Percentiles rank a stretch among this genome's conserved stretches.
Conservation (phyloP, 768 basidiomycete genomes). For the Paxillus ammoniavirescens region DNA sequence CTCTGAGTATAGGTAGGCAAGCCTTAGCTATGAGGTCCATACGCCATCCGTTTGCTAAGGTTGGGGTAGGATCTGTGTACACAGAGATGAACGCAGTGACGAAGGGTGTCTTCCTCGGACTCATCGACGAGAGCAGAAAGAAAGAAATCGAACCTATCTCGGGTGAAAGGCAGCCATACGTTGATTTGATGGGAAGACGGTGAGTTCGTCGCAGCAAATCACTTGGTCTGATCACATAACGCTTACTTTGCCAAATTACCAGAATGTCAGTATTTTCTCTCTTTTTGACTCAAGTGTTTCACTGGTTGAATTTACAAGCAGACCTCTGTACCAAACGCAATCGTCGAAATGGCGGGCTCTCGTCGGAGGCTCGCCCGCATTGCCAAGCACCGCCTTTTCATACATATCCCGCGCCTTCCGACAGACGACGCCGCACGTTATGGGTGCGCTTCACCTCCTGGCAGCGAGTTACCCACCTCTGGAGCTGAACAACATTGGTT, state of each 20-base stretch:
- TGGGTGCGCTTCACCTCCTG: constrained; percentile 75
- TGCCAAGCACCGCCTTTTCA: constrained; percentile 73
- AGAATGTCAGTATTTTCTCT: constrained; percentile 39
- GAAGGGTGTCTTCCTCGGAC: constrained; percentile 82
- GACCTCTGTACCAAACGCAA: constrained; percentile 77
- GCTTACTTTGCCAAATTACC: not conserved
- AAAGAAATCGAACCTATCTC: constrained; percentile 53
- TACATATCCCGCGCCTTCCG: constrained; percentile 81
- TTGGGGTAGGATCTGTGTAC: constrained; percentile 74
- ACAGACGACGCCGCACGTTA: constrained; percentile 72
- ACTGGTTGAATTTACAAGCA: constrained; percentile 28
- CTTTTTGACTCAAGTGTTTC: not conserved
- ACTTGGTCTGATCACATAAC: not conserved
- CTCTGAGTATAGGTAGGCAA: constrained; percentile 81
- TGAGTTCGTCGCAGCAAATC: constrained; percentile 23
- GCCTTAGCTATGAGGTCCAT: not conserved
- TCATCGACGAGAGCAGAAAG: constrained; percentile 58
- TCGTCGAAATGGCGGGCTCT: constrained; percentile 81
- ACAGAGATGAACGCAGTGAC: constrained; percentile 89
- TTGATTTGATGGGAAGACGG: constrained; percentile 82
- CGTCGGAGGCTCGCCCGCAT: constrained; percentile 61
- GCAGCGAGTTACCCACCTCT: constrained; percentile 55
- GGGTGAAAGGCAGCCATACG: constrained; percentile 73
- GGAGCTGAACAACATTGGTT: constrained; percentile 67
- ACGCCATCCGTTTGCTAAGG: not conserved